Conservation (phyloP, 2,329 filamentous ascomycete genomes). For the Xylaria sp. region DNA sequence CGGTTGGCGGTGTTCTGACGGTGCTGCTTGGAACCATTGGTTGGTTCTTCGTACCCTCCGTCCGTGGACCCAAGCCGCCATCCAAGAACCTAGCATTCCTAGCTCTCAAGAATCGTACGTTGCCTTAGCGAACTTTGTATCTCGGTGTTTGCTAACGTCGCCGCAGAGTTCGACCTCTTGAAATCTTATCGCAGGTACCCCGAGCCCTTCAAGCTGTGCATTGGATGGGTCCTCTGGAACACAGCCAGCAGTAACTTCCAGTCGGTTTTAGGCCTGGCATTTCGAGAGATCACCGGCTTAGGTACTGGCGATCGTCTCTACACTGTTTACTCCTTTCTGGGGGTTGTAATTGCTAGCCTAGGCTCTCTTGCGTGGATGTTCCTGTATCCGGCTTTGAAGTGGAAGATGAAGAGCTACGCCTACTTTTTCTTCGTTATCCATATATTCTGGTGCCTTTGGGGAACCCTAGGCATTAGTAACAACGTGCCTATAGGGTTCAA, state of each 20-base stretch:
- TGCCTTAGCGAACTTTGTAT: background rate
- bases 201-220: conserved; percentile 38
- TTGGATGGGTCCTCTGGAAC: conserved; percentile 38
- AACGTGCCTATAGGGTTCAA: conserved; percentile 35
- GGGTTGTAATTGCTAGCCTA: conserved; percentile 27
- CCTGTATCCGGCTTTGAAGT: conserved; percentile 21
- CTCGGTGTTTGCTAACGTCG: background rate
- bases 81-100: conserved; percentile 33
- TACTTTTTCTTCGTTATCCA: conserved; percentile 34
- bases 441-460: conserved; percentile 32
- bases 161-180: conserved; percentile 24
- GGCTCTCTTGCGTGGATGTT: conserved; percentile 39
- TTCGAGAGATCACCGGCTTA: conserved; percentile 33
- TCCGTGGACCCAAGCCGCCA: conserved; percentile 24
- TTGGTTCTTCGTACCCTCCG: conserved; percentile 36
- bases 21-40: conserved; percentile 31
- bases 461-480: conserved; percentile 30
- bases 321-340: conserved; percentile 35
- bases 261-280: conserved; percentile 29
- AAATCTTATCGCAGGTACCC: conserved; percentile 34
- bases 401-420: conserved; percentile 33
- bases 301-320: conserved; percentile 30
- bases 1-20: conserved; percentile 30
- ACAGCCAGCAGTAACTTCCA: conserved; percentile 36
- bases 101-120: conserved; percentile 33